phyloP scores from a whole-genome alignment of 805 yeast genomes.

The Kodamaea hsintzibuensis region DNA sequence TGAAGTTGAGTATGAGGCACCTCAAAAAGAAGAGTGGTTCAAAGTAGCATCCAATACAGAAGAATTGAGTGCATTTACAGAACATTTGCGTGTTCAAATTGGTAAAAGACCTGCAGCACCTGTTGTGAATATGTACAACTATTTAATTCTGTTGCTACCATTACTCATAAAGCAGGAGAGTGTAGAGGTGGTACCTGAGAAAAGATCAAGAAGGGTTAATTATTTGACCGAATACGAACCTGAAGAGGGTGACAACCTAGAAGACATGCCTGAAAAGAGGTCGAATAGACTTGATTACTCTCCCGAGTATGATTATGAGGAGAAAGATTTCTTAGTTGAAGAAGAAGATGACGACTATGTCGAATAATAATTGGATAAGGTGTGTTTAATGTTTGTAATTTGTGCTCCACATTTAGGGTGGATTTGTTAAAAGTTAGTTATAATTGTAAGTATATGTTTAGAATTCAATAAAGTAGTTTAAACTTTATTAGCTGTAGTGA shows the following conservation, averaged over 20 bases:
- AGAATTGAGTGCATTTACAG: constrained; percentile 30
- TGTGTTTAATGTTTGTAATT: background rate
- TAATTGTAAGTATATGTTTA: too few species aligned
- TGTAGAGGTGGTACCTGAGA: constrained; percentile 7
- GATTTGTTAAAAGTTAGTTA: too few species aligned
- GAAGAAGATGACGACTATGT: constrained; percentile 23
- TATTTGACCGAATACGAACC: constrained; percentile 1
- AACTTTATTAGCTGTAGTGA: too few species aligned
- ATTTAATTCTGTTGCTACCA: constrained; percentile 29
- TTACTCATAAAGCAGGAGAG: constrained; percentile 28
- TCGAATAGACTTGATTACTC: background rate
- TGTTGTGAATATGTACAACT: constrained; percentile 27
- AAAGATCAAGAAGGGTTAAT: constrained; percentile 6
- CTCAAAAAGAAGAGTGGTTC: constrained; percentile 23
- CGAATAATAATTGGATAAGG: constrained; percentile 11
- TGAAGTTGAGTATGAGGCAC: constrained; percentile 19
- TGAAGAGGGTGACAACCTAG: constrained; percentile 12
- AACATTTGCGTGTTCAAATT: constrained; percentile 15
- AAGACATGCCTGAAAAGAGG: constrained; percentile 12
- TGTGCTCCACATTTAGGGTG: too few species aligned
- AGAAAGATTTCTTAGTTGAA: constrained; percentile 10
- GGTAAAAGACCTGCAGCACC: constrained; percentile 18
- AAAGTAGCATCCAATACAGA: constrained; percentile 35
- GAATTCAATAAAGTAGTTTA: too few species aligned
- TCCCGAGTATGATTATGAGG: background rate